Percentiles rank a stretch among this genome's conserved stretches.
Conservation (phyloP, 768 basidiomycete genomes). For the Macrolepiota dolichaula region DNA sequence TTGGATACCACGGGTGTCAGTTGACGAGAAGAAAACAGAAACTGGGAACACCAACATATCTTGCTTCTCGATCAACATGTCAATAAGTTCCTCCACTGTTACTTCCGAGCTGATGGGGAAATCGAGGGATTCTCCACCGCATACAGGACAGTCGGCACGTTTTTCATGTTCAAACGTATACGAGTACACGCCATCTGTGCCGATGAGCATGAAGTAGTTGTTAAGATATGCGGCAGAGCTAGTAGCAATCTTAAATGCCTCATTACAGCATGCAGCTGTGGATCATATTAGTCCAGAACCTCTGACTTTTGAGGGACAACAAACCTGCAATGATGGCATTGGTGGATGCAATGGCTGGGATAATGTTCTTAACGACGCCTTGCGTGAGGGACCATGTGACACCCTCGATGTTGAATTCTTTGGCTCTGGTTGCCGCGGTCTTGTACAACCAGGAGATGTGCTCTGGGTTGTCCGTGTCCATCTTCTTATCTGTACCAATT, state of each 20-base stretch:
- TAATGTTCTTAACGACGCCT: constrained; percentile 99
- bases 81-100: constrained; percentile 86
- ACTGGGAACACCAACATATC: constrained; percentile 67
- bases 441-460: constrained; percentile 94
- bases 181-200: constrained; percentile 94
- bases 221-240: constrained; percentile 91
- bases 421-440: constrained; percentile 75
- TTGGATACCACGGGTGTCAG: neutral
- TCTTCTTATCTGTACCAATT: constrained; percentile 70
- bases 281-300: neutral
- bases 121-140: constrained; percentile 86
- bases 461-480: constrained; percentile 97
- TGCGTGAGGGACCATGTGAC: constrained; percentile 98
- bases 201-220: constrained; percentile 98
- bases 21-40: neutral
- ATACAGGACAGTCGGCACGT: constrained; percentile 93
- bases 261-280: constrained; percentile 93
- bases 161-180: constrained; percentile 96
- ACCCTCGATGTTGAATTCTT: constrained; percentile 96
- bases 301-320: neutral
- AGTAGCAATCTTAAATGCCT: constrained; percentile 98
- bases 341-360: constrained; percentile 97
- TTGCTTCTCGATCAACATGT: constrained; percentile 81
- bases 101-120: constrained; percentile 65
- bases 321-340: constrained; percentile 96